Percentiles rank a stretch among this genome's conserved stretches.
Conservation (phyloP, 2,329 filamentous ascomycete genomes). For the Ophiostoma populinum region DNA sequence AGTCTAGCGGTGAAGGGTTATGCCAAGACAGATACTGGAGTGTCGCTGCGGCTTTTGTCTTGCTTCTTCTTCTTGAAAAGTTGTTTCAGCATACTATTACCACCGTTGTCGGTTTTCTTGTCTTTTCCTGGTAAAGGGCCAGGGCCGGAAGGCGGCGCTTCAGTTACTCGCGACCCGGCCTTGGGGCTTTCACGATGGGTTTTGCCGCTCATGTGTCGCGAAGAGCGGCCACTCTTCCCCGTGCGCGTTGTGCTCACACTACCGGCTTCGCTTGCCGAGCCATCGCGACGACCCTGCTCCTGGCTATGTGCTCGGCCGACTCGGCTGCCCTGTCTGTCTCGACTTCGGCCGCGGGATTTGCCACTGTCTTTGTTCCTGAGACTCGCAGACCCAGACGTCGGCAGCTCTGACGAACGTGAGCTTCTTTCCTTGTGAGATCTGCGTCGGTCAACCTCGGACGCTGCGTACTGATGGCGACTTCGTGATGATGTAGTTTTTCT, state of each 20-base stretch:
- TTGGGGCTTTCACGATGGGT: constrained; percentile 15
- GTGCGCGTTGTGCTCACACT: neutral
- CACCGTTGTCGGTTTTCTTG: constrained; percentile 18
- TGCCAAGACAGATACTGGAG: no score
- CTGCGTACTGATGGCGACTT: constrained; percentile 14
- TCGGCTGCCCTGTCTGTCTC: constrained; percentile 18
- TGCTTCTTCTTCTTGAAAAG: constrained; percentile 41
- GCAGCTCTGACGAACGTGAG: no score
- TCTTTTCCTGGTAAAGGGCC: constrained; percentile 16
- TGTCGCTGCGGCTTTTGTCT: no score
- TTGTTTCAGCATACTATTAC: constrained; percentile 36
- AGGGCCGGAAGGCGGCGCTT: neutral
- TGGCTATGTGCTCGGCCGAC: no score
- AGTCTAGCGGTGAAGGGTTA: no score
- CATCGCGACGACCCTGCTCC: constrained; percentile 7
- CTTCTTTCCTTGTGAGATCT: no score
- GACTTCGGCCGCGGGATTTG: constrained; percentile 11
- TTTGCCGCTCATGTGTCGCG: neutral
- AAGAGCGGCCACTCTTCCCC: constrained; percentile 14
- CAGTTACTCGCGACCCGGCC: no score
- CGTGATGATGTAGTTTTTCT: constrained; percentile 12
- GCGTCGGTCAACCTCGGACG: no score
- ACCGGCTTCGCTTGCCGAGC: constrained; percentile 16
- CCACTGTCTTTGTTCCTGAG: constrained; percentile 10
- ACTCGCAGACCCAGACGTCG: neutral